Evolutionary conservation across 2,329 filamentous ascomycete species (phyloP).

Genomic region (Fusarium sp.): DNA sequence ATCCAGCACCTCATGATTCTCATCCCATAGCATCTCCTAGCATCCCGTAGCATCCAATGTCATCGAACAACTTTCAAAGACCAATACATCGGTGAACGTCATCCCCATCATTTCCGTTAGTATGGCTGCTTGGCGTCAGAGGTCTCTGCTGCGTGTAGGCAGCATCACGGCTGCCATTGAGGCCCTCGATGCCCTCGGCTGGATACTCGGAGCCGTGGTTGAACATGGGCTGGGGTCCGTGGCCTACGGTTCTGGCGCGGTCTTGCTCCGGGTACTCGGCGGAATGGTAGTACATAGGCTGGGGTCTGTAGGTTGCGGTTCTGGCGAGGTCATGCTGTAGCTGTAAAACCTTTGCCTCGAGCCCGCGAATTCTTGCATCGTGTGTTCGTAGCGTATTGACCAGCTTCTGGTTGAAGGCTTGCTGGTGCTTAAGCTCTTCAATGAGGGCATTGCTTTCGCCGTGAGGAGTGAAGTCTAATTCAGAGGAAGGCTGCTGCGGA

Average conservation of each 20-base stretch:
- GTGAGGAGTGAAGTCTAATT: not conserved
- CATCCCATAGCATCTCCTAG: too few relatives aligned
- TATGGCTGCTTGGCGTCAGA: constrained; percentile 22
- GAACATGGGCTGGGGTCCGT: not conserved
- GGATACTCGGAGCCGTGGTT: not conserved
- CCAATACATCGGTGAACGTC: not conserved
- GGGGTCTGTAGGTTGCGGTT: not conserved
- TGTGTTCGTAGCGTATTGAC: not conserved
- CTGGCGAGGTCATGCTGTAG: not conserved
- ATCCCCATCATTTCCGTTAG: not conserved
- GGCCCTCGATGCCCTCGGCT: constrained; percentile 4
- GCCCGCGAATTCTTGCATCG: not conserved
- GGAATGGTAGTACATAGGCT: too few relatives aligned
- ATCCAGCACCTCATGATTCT: not conserved
- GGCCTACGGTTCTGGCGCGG: not conserved
- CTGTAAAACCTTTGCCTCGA: not conserved
- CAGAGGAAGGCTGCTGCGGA: not conserved
- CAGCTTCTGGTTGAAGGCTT: not conserved
- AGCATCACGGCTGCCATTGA: not conserved
- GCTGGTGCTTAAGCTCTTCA: not conserved
- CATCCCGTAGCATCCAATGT: not conserved
- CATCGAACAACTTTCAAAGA: not conserved
- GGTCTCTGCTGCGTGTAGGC: not conserved
- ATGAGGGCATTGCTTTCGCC: not conserved
- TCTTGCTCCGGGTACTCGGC: not conserved